A percentile compares a stretch with the other conserved stretches of the same genome.
These are phyloP conservation scores for Vaccinium myrtillus DNA, from an alignment of 148 eudicot genomes.

Conservation along the genomic window DNA sequence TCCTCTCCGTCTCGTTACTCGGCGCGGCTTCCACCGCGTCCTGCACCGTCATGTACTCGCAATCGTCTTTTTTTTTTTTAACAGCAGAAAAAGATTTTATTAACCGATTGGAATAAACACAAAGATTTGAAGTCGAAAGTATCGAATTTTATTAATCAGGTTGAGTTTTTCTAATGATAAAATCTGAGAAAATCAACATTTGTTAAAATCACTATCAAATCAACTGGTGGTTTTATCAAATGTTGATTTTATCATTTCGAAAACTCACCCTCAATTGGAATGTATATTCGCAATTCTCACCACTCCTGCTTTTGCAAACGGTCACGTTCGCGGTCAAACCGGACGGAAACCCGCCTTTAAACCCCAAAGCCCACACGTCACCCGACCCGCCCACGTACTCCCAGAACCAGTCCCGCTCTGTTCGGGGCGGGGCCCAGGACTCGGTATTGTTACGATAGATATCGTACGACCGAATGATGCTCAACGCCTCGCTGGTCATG, in stretches of 20 bases:
- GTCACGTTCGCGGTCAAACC: conserved; percentile 41
- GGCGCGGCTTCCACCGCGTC: conserved; percentile 67
- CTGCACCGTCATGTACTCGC: conserved; percentile 52
- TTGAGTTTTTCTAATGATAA: too few relatives aligned
- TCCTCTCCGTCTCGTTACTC: conserved; percentile 22
- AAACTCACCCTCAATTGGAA: too few relatives aligned
- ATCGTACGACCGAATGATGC: conserved; percentile 53
- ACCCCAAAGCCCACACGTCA: conserved; percentile 10
- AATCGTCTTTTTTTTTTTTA: conserved; percentile 1
- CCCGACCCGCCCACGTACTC: conserved; percentile 26
- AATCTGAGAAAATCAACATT: too few relatives aligned
- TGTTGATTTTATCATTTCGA: too few relatives aligned
- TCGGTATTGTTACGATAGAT: conserved; percentile 34
- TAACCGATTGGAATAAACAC: too few relatives aligned
- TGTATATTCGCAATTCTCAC: conserved; percentile 26
- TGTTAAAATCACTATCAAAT: too few relatives aligned
- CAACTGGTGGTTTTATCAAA: too few relatives aligned
- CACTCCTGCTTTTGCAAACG: conserved; percentile 47
- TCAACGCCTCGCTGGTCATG: conserved; percentile 50
- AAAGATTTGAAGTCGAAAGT: too few relatives aligned
- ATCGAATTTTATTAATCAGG: too few relatives aligned
- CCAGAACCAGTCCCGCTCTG: conserved; percentile 84
- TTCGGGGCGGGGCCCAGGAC: conserved; percentile 53
- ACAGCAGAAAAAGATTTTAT: too few relatives aligned
- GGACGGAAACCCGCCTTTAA: conserved; percentile 27